phyloP scores from a whole-genome alignment of 345 rosid species.

The Citrus sp. region DNA sequence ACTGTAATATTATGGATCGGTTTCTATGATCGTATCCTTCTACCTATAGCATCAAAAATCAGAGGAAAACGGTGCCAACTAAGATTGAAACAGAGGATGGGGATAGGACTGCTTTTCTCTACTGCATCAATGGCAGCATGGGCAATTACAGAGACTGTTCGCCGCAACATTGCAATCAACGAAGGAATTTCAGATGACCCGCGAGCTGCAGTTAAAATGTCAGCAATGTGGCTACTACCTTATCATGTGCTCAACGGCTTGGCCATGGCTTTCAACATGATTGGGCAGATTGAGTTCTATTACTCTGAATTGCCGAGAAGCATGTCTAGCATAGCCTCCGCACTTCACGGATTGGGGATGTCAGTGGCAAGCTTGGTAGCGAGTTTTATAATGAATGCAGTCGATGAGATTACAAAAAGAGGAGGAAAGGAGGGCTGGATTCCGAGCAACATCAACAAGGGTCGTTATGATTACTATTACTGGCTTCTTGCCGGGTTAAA shows the following conservation, averaged over 20 bases:
- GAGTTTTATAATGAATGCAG: conserved; percentile 32
- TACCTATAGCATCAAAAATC: conserved; percentile 38
- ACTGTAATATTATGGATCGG: conserved; percentile 34
- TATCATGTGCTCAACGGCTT: conserved; percentile 33
- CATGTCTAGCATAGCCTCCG: conserved; percentile 46
- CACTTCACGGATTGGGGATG: conserved; percentile 23
- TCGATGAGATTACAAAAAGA: conserved; percentile 23
- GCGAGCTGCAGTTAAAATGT: conserved; percentile 28
- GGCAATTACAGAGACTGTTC: neutral
- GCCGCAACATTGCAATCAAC: conserved; percentile 25
- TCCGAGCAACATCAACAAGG: conserved; percentile 38
- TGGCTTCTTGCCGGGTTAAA: conserved; percentile 41
- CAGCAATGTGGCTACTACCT: conserved; percentile 50
- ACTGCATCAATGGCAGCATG: conserved; percentile 24
- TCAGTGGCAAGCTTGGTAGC: conserved; percentile 40
- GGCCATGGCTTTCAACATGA: conserved; percentile 40
- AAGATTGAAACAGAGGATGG: conserved; percentile 46
- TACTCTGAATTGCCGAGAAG: conserved; percentile 51
- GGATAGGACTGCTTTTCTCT: conserved; percentile 35
- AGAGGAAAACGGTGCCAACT: conserved; percentile 29
- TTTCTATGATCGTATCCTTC: conserved; percentile 35
- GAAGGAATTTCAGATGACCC: conserved; percentile 28
- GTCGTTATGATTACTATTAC: conserved; percentile 53
- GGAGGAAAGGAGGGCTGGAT: conserved; percentile 47
- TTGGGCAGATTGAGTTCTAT: conserved; percentile 48